phyloP scores from a whole-genome alignment of 768 basidiomycete genomes.

The Scleroderma bovista region DNA sequence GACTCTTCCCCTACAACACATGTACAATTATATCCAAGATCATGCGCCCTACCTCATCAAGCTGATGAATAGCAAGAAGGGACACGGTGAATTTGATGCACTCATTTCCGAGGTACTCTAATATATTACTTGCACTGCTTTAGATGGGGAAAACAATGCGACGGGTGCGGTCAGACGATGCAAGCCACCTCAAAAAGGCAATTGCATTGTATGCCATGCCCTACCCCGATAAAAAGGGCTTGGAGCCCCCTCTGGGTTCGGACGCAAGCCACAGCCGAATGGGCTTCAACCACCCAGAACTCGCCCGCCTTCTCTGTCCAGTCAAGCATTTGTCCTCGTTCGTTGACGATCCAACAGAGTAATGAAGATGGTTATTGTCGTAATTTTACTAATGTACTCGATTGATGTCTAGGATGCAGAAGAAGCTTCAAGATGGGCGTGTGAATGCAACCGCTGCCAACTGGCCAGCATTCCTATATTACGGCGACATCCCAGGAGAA shows the following conservation, averaged over 20 bases:
- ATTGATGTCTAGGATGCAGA: no score
- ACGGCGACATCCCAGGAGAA: background rate
- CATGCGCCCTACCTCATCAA: background rate
- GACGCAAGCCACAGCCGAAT: background rate
- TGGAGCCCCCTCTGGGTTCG: background rate
- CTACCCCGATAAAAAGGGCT: background rate
- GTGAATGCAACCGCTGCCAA: background rate
- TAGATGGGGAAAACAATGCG: background rate
- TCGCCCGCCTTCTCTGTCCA: background rate
- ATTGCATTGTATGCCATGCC: background rate
- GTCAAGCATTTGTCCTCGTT: background rate
- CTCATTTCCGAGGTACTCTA: background rate
- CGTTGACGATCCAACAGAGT: background rate
- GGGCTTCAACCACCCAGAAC: constrained; percentile 4
- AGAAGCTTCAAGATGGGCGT: no score
- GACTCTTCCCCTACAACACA: no score
- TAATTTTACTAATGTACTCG: no score
- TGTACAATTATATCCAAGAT: background rate
- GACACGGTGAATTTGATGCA: background rate
- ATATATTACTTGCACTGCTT: background rate
- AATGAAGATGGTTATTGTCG: background rate
- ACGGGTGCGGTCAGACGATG: background rate
- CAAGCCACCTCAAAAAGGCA: background rate
- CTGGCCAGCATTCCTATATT: constrained; percentile 5
- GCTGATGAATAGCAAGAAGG: background rate